Conservation (phyloP, 2,329 filamentous ascomycete genomes). For the Dactylellina cionopaga region DNA sequence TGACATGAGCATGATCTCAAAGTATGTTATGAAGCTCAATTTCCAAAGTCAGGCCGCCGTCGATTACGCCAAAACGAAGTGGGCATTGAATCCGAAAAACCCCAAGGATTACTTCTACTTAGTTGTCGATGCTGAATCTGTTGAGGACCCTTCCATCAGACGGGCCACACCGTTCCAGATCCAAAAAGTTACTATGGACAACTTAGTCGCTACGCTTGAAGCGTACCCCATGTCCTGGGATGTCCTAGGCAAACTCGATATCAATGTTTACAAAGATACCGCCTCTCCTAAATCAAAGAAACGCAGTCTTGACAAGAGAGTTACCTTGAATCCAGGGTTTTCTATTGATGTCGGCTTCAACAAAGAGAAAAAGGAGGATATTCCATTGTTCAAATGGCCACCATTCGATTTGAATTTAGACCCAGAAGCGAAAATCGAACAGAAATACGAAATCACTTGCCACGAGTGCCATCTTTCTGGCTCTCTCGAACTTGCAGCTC, state of each 20-base stretch:
- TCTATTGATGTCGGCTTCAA: not conserved
- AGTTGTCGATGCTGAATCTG: not conserved
- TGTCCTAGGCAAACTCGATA: slow-evolving; percentile 14
- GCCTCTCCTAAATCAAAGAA: not conserved
- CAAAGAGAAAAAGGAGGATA: not conserved
- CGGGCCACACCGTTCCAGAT: slow-evolving; percentile 3
- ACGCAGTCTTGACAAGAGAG: not conserved
- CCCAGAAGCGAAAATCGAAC: not conserved
- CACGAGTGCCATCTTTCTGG: not conserved
- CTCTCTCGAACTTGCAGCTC: not conserved
- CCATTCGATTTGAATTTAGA: not conserved
- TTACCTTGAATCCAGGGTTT: not conserved
- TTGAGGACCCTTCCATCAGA: not conserved
- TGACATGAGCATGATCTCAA: not conserved
- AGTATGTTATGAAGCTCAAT: not conserved
- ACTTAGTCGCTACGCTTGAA: not conserved
- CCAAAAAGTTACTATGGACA: not conserved
- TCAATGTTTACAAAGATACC: not conserved
- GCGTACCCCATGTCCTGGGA: slow-evolving; percentile 20
- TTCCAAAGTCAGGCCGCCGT: not conserved
- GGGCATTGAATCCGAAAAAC: not conserved
- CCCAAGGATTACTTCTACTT: slow-evolving; percentile 2
- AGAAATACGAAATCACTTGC: not conserved
- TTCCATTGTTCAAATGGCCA: not conserved
- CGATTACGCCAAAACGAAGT: not conserved